Evolutionary conservation across 2,329 filamentous ascomycete genomes (phyloP), one percentile per base, ranked within the genome.

Genomic region (Aureobasidium pullulans): DNA sequence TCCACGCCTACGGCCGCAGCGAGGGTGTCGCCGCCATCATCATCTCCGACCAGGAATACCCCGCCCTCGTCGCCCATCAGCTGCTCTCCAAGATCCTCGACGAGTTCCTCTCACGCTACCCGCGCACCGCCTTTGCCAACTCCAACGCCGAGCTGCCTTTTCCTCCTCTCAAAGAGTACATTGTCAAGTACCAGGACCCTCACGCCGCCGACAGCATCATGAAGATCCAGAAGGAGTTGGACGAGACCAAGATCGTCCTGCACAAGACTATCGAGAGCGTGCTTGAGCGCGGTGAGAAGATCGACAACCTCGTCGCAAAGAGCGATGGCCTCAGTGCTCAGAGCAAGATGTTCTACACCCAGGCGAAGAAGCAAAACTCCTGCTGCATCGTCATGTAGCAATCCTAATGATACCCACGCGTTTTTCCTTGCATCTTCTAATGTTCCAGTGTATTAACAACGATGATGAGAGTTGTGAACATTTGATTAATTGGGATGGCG

Each of bases 331-430:
- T 99, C 69, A 96, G 90, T 75, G 84, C 85, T 52, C 89, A 94
- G 80, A 96, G 90, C 78, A 97, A 96, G 82, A 93, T 95, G 88
- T 99, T 99, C 74, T 97, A 97, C 75, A 90, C 81, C 43, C 81
- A 78, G 73, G 81, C 81, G 28, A 83, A 84, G 74, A 83, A 84
- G 72, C 81, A 84, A 70, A 84, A 84, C 68, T 81, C 79, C 23
- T 84, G 81, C 73, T 84, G 81, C 67, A 69, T 76, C 46, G 73
- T 83, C 53, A 83, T 82, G 79, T 82, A 61, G 43, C 39, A 15
- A n/a, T 31, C 53, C 31, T 42, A 56, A 60, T 60, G 40, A 60
- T 60, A 60, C 59, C 59, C 59, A 54, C 37, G 46, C 34, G 47
- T 46, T 59, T 43, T 46, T 59, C 40, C 40, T 50, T 37, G 15